Conservation (phyloP, 1,284 basidiomycete genomes). For the Fomitopsis palustris region DNA sequence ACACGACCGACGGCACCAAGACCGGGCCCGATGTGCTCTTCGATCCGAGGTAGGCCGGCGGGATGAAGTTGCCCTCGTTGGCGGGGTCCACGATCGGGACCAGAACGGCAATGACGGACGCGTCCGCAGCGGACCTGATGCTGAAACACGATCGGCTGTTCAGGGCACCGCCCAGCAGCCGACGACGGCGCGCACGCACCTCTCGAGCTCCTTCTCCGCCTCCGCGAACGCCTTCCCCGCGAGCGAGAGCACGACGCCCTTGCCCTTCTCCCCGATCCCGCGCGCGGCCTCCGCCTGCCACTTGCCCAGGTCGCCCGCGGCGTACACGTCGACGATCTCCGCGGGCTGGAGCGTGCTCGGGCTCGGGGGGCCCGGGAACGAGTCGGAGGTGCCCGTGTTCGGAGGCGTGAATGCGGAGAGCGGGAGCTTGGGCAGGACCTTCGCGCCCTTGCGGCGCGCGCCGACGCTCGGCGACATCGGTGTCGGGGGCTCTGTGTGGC, state of each 20-base stretch:
- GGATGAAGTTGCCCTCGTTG: conserved; percentile 26
- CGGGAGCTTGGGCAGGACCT: conserved; percentile 63
- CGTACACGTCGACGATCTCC: conserved; percentile 64
- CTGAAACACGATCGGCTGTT: conserved; percentile 11
- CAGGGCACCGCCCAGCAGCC: neutral
- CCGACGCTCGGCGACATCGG: conserved; percentile 41
- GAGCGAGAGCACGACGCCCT: conserved; percentile 52
- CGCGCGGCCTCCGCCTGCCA: conserved; percentile 55
- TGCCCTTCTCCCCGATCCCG: conserved; percentile 40
- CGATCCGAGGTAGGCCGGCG: conserved; percentile 36
- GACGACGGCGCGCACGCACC: conserved; percentile 17
- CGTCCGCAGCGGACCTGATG: conserved; percentile 10
- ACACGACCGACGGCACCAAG: conserved; percentile 54
- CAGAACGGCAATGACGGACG: conserved; percentile 15
- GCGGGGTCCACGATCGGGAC: conserved; percentile 55
- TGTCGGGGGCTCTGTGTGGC: conserved; percentile 25
- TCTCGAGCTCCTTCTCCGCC: conserved; percentile 36
- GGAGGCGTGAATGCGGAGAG: conserved; percentile 70
- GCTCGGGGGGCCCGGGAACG: conserved; percentile 65
- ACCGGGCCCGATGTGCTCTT: conserved; percentile 36
- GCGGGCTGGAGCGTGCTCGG: conserved; percentile 63
- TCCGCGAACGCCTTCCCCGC: conserved; percentile 30
- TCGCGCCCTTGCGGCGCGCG: conserved; percentile 56
- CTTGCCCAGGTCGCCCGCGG: conserved; percentile 35
- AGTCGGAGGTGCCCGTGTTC: conserved; percentile 59